Conservation (phyloP, 192 early-diverging fungal genomes). For the Diversispora epigaea region DNA sequence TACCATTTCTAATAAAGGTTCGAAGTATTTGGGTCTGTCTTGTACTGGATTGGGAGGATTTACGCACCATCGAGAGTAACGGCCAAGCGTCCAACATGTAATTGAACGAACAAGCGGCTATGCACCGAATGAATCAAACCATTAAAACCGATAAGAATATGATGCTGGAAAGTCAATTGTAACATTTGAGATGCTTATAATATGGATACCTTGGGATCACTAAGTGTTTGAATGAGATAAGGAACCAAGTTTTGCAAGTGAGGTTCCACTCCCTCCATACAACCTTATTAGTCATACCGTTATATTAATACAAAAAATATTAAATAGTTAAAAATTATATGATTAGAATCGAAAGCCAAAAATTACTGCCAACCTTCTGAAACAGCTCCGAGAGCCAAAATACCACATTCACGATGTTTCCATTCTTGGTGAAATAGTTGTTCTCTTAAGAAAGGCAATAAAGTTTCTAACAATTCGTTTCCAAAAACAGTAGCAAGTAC, state of each 20-base stretch:
- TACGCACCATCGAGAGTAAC: conserved; percentile 84
- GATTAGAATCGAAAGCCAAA: neutral
- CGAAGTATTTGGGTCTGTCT: conserved; percentile 70
- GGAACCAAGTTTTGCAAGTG: conserved; percentile 88
- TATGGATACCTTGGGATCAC: conserved; percentile 67
- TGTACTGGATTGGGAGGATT: conserved; percentile 52
- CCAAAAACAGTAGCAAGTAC: conserved; percentile 88
- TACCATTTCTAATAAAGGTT: conserved; percentile 75
- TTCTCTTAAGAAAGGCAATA: conserved; percentile 84
- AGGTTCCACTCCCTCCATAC: conserved; percentile 83
- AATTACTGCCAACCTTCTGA: conserved; percentile 69
- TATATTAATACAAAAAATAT: neutral
- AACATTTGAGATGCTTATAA: neutral
- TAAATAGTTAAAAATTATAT: neutral
- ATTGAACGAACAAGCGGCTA: conserved; percentile 94
- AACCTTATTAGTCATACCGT: conserved; percentile 48
- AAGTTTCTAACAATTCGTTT: conserved; percentile 76
- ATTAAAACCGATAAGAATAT: neutral
- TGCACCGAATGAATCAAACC: neutral
- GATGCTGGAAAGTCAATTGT: neutral
- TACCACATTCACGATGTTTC: conserved; percentile 90
- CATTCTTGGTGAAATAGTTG: conserved; percentile 84
- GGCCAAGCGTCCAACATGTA: conserved; percentile 97
- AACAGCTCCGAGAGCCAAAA: conserved; percentile 96
- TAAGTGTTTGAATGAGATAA: conserved; percentile 77